Evolutionary conservation across 805 yeast species (phyloP).

Genomic region (Candida dajiaensis): DNA sequence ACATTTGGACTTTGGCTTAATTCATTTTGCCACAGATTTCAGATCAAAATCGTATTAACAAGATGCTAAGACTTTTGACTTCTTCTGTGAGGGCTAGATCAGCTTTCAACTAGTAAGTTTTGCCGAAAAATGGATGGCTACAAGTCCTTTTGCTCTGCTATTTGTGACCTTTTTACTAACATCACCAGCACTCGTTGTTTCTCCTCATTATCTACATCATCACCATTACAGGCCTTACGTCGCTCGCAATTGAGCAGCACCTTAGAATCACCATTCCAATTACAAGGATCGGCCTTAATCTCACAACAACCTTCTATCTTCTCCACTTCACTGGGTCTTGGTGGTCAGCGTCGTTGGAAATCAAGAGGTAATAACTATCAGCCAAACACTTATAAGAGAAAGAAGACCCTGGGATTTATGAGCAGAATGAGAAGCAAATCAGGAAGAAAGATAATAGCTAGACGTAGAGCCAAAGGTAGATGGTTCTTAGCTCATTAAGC

Average conservation of each 20-base stretch:
- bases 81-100: neutral
- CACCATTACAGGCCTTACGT: conserved; percentile 14
- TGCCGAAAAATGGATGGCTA: neutral
- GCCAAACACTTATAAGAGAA: conserved; percentile 86
- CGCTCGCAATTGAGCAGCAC: conserved; percentile 15
- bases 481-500: conserved; percentile 81
- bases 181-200: conserved; percentile 10
- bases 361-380: conserved; percentile 93
- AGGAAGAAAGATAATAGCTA: conserved; percentile 72
- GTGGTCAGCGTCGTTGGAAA: conserved; percentile 65
- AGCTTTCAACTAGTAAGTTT: neutral
- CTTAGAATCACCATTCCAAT: conserved; percentile 19
- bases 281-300: conserved; percentile 8
- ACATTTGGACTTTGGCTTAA: neutral
- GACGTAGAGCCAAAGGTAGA: conserved; percentile 84
- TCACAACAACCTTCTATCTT: conserved; percentile 20
- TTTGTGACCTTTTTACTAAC: neutral
- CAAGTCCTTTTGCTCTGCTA: neutral
- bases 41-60: neutral
- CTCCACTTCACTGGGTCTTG: conserved; percentile 26
- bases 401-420: conserved; percentile 84
- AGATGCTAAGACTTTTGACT: neutral
- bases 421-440: conserved; percentile 69
- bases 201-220: conserved; percentile 13
- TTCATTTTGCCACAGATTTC: neutral